Evolutionary conservation across 768 basidiomycete genomes (phyloP), one percentile per base, ranked within the genome.

Genomic region (Imleria badia): DNA sequence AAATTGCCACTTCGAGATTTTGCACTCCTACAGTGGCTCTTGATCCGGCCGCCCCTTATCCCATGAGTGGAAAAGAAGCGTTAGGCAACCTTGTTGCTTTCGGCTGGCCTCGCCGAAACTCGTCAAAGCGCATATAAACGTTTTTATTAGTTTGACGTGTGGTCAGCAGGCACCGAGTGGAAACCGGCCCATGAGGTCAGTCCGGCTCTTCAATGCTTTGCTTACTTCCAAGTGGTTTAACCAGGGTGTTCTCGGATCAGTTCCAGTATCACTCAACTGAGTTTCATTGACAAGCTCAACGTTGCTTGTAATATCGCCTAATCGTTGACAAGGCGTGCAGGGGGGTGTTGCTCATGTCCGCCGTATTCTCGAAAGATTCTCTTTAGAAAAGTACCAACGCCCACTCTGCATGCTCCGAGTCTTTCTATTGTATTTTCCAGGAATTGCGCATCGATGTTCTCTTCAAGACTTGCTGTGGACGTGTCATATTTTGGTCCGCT

Each of bases 331-430:
- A 55, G 52, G 61, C 48, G 56, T 68, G 61, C 51, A 54, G 47
- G 49, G 29, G 26, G 54, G 60, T 51, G 44, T 57, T 56, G 46
- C 61, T 68, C 67, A 68, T 68, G 61, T 68, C 67, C 67, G 67
- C 56, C 56, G 31, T 60, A 52, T 60, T 58, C 48, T 48, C 55
- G 57, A 64, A 41, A 23, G 39, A 8, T 65, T 68, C 59, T 60
- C 47, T 59, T 57, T 57, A 39, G 65, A 65, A 68, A 51, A 19
- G 44, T 58, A 26, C 39, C 19, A 42, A 33, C 48, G 4, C 52
- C 55, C 55, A 46, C 41, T 58, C 45, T 59, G 52, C 59, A 48
- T 20, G 53, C 54, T 43, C n/a, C n/a, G n/a, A n/a, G n/a, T n/a
- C 46, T 48, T 64, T 69, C 64, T 60, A 61, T 67, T 40, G 38